phyloP scores from a whole-genome alignment of 2,329 filamentous ascomycete genomes.

The Fusarium incarnatum region DNA sequence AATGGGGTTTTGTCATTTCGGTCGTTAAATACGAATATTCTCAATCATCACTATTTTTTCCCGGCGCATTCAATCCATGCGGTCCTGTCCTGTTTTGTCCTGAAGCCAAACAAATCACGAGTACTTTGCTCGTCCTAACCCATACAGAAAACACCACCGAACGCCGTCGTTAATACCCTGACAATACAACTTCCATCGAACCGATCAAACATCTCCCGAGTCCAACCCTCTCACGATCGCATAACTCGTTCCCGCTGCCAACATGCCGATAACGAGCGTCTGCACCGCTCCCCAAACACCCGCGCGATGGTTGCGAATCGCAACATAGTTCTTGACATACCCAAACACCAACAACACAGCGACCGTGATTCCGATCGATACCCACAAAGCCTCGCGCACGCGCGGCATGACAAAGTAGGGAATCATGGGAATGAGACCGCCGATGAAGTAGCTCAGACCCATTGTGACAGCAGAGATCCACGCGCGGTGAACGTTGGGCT shows the following conservation, averaged over 20 bases:
- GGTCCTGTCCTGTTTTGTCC: not conserved
- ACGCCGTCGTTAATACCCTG: conserved; percentile 29
- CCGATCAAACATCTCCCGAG: conserved; percentile 31
- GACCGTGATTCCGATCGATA: conserved; percentile 70
- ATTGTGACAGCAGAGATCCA: conserved; percentile 73
- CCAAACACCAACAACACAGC: conserved; percentile 72
- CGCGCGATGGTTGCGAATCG: conserved; percentile 62
- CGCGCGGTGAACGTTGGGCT: conserved; percentile 58
- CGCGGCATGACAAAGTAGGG: conserved; percentile 72
- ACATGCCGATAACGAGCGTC: conserved; percentile 72
- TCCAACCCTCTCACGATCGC: conserved; percentile 70
- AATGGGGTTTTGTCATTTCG: conserved; percentile 39
- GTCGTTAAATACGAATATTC: conserved; percentile 31
- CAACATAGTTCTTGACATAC: conserved; percentile 71
- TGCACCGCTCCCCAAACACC: conserved; percentile 71
- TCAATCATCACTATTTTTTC: conserved; percentile 17
- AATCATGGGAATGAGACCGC: conserved; percentile 76
- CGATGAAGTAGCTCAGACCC: conserved; percentile 75
- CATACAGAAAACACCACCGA: conserved; percentile 10
- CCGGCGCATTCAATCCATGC: not conserved
- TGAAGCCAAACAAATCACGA: conserved; percentile 10
- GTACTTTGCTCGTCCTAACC: conserved; percentile 10
- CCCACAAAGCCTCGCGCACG: conserved; percentile 64
- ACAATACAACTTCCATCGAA: not conserved
- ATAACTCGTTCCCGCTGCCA: conserved; percentile 75